Base-by-base conservation (phyloP, 345 rosid genomes). In the Lagerstroemia speciosa region DNA sequence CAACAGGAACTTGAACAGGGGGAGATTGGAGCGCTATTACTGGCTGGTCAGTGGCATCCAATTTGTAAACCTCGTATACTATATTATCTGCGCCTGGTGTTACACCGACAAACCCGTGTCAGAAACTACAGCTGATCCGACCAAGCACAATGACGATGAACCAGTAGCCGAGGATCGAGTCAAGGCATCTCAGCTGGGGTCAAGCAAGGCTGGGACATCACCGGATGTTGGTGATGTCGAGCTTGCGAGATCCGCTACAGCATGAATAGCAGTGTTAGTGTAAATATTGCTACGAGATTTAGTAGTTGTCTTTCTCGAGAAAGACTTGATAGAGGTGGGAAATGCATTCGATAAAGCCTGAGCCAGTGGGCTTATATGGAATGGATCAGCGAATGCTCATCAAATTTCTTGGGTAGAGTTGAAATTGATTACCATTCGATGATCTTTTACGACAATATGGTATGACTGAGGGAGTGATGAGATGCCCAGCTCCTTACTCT, bases 31-130 rank as follows among this genome's bases (percentile, higher is more conserved):
- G 27, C 58, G 72, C 66, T 87, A 83, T 40, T 87, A 85, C 31
- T 82, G 85, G 83, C 82, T 87, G 37, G 83, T 82, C 5, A 79
- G 82, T 37, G 85, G 81, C 0, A 79, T 87, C 24, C 88, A 87
- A 66, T 75, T 72, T 8, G 22, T 82, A 5, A 87, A 87, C 69
- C 77, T 83, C 22, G 61, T 78, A 50, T 87, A 83, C 67, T 87
- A 79, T 70, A 36, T 81, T 1, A 22, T 76, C n/a, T 79, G 85
- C 78, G 80, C 84, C 58, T 65, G 78, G 71, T 48, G 74, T 55
- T 85, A 83, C 52, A 78, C 76, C 1, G 73, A 69, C 40, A 85
- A 82, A 68, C 88, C 88, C 5, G 20, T 85, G 50, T 83, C 82
- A 29, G 81, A 81, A 71, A 69, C 10, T 14, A 62, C 20, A 11